Evolutionary conservation across 2,329 filamentous ascomycete species (phyloP).

Genomic region (Teratosphaeria epicoccoides): DNA sequence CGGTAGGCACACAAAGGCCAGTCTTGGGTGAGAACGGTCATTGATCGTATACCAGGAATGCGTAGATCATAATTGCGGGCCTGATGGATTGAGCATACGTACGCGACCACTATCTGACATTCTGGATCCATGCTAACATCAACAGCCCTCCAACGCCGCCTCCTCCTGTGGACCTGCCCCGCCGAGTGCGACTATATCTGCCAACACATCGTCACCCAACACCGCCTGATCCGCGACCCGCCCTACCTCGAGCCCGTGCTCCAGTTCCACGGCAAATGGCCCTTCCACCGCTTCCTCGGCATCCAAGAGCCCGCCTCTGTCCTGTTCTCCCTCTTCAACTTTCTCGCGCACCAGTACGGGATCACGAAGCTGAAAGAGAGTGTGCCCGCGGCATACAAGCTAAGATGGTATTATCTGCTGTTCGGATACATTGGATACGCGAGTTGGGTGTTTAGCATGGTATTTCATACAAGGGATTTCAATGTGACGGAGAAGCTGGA

Average conservation of each 20-base stretch:
- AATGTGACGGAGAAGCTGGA: slow-evolving; percentile 80
- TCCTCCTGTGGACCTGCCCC: slow-evolving; percentile 86
- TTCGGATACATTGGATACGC: slow-evolving; percentile 73
- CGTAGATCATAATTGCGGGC: slow-evolving; percentile 65
- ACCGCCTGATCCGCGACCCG: slow-evolving; percentile 54
- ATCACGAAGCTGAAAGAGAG: slow-evolving; percentile 57
- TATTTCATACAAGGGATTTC: slow-evolving; percentile 91
- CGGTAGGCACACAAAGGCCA: slow-evolving; percentile 44
- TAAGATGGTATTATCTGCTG: slow-evolving; percentile 68
- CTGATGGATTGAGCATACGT: slow-evolving; percentile 60
- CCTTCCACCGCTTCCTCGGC: slow-evolving; percentile 79
- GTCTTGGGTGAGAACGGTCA: neutral
- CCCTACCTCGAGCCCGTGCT: slow-evolving; percentile 58
- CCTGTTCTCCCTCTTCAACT: slow-evolving; percentile 85
- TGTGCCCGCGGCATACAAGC: slow-evolving; percentile 62
- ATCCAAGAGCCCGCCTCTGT: slow-evolving; percentile 94
- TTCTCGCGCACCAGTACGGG: slow-evolving; percentile 72
- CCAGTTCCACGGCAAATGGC: slow-evolving; percentile 99
- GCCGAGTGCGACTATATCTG: slow-evolving; percentile 96
- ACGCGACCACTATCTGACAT: slow-evolving; percentile 28
- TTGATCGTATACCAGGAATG: slow-evolving; percentile 52
- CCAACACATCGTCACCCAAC: slow-evolving; percentile 78
- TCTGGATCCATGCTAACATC: neutral
- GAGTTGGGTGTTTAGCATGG: slow-evolving; percentile 77
- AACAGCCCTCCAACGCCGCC: slow-evolving; percentile 67